Conservation (phyloP, 2,329 filamentous ascomycete genomes). For the Ophiostoma fasciatum region DNA sequence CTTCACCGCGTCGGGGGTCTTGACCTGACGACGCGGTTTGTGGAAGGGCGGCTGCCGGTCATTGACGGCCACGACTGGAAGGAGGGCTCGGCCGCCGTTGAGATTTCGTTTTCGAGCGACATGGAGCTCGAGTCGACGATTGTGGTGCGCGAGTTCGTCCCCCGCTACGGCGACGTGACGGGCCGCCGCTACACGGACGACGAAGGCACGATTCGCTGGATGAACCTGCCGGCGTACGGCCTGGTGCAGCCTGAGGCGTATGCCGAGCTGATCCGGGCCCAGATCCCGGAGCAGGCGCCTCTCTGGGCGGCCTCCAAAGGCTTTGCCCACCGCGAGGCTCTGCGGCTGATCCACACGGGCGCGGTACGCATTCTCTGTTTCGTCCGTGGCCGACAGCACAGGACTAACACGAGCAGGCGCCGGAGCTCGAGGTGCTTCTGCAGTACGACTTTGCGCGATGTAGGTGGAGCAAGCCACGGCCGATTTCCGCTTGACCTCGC, state of each 20-base stretch:
- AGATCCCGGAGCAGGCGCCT: neutral
- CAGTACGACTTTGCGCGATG: slow-evolving; percentile 11
- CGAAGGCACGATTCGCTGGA: slow-evolving; percentile 6
- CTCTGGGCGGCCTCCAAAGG: slow-evolving; percentile 5
- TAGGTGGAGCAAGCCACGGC: too few relatives aligned
- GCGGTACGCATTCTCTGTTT: slow-evolving; percentile 1
- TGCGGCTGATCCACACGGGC: slow-evolving; percentile 4
- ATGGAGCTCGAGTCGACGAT: slow-evolving; percentile 1
- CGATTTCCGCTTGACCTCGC: neutral
- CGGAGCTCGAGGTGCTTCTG: slow-evolving; percentile 7
- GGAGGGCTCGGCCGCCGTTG: neutral
- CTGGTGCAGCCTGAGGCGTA: slow-evolving; percentile 5
- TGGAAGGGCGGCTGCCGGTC: slow-evolving; percentile 2
- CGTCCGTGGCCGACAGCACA: neutral
- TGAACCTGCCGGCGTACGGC: slow-evolving; percentile 8
- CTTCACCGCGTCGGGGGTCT: slow-evolving; percentile 12
- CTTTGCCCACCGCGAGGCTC: slow-evolving; percentile 9
- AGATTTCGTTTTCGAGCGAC: slow-evolving; percentile 8
- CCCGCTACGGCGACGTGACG: slow-evolving; percentile 7
- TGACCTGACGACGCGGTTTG: slow-evolving; percentile 9
- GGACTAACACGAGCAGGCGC: slow-evolving; percentile 4
- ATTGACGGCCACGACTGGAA: slow-evolving; percentile 8
- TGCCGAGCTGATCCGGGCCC: neutral
- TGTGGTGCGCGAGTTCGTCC: slow-evolving; percentile 6
- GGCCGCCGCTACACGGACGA: slow-evolving; percentile 9